Conservation (phyloP, 805 yeast genomes). For the Suhomyces sp. region DNA sequence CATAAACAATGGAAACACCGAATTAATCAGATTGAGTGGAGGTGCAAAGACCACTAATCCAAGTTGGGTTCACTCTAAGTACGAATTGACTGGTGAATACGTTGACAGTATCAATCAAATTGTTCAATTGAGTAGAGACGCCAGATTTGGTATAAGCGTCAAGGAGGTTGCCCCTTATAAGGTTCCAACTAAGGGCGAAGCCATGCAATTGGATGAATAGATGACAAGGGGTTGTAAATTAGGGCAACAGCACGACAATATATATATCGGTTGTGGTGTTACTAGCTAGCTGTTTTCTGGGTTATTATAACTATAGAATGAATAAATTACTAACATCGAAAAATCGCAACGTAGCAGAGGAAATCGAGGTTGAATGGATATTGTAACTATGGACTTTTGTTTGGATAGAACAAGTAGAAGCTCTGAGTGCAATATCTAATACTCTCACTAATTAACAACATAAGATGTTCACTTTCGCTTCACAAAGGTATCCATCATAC, state of each 20-base stretch:
- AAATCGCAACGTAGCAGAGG: too few species aligned
- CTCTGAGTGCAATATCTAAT: too few species aligned
- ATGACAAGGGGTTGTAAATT: background rate
- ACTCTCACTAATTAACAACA: too few species aligned
- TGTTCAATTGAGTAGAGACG: slow-evolving; percentile 60
- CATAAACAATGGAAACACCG: slow-evolving; percentile 48
- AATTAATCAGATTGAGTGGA: slow-evolving; percentile 77
- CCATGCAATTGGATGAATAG: slow-evolving; percentile 20
- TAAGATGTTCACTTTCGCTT: too few species aligned
- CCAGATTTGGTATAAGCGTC: slow-evolving; percentile 65
- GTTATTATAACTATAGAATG: too few species aligned
- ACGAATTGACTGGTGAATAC: slow-evolving; percentile 54
- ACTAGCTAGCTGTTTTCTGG: too few species aligned
- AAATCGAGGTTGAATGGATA: too few species aligned
- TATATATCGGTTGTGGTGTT: too few species aligned
- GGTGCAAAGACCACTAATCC: slow-evolving; percentile 69
- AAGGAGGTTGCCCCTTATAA: slow-evolving; percentile 64
- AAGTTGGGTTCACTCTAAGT: slow-evolving; percentile 84
- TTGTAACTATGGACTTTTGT: too few species aligned
- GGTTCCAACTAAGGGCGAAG: slow-evolving; percentile 10
- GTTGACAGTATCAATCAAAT: slow-evolving; percentile 51
- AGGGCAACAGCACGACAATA: background rate
- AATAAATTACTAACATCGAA: too few species aligned
- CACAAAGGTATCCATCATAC: too few species aligned
- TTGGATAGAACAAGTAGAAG: too few species aligned